phyloP scores from a whole-genome alignment of 164 flowering plant species.

The Liquidambar formosana region DNA sequence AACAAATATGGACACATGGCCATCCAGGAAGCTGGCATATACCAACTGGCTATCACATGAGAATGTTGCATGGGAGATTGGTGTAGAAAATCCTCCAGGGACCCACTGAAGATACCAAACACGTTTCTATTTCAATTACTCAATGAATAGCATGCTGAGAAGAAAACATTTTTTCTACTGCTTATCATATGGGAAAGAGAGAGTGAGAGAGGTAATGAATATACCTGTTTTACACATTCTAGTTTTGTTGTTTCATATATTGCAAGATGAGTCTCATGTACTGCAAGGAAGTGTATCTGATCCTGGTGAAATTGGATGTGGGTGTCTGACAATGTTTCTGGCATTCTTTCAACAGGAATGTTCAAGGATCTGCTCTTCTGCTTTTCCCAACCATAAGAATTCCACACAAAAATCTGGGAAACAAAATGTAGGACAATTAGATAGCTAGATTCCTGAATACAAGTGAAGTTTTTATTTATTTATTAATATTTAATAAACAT shows the following conservation, averaged over 20 bases:
- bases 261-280: conserved; percentile 38
- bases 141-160: not conserved
- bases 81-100: conserved; percentile 22
- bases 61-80: conserved; percentile 36
- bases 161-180: not conserved
- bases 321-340: conserved; percentile 20
- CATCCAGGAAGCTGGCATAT: conserved; percentile 44
- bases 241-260: conserved; percentile 35
- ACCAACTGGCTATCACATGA: conserved; percentile 47
- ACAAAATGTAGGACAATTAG: not conserved
- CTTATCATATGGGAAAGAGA: not conserved
- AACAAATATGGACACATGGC: conserved; percentile 22
- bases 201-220: not conserved
- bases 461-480: no score
- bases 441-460: not conserved
- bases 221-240: conserved; percentile 33
- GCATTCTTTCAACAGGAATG: conserved; percentile 31
- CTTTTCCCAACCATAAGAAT: conserved; percentile 45
- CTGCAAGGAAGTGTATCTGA: conserved; percentile 38
- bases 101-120: conserved; percentile 34
- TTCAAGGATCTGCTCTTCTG: conserved; percentile 29
- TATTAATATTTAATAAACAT: no score
- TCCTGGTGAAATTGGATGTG: conserved; percentile 47
- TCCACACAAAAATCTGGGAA: conserved; percentile 47
- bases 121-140: not conserved